Conservation (phyloP, 768 basidiomycete species). For the Chalciporus piperatus region DNA sequence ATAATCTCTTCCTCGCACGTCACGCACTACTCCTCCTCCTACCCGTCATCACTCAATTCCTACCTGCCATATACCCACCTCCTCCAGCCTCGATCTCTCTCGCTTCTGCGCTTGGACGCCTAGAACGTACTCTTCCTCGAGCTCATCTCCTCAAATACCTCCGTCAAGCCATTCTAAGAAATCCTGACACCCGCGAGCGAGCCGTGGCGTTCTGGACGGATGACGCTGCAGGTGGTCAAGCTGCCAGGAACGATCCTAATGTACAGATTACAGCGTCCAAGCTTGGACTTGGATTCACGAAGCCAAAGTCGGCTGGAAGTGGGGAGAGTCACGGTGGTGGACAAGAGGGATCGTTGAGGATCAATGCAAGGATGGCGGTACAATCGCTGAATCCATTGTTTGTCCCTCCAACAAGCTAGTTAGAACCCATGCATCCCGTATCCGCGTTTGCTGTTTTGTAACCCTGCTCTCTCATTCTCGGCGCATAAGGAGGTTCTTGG, state of each 20-base stretch:
- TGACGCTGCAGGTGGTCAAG: constrained; percentile 51
- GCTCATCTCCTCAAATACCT: constrained; percentile 56
- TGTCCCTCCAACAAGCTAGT: constrained; percentile 18
- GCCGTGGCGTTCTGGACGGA: constrained; percentile 55
- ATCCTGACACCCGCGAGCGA: constrained; percentile 45
- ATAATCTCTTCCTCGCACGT: constrained; percentile 52
- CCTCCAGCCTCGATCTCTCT: constrained; percentile 29
- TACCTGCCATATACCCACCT: constrained; percentile 35
- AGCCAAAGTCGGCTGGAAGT: constrained; percentile 9
- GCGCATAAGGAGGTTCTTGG: background rate
- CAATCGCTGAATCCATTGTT: constrained; percentile 27
- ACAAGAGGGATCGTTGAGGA: constrained; percentile 25
- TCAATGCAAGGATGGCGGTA: constrained; percentile 24
- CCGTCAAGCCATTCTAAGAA: constrained; percentile 55
- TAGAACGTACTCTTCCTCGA: constrained; percentile 41
- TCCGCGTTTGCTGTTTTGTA: too few species aligned
- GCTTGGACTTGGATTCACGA: constrained; percentile 39
- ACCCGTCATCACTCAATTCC: constrained; percentile 46
- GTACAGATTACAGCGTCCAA: constrained; percentile 48
- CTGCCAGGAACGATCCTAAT: constrained; percentile 44
- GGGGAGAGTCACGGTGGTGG: constrained; percentile 1
- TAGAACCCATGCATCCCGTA: background rate
- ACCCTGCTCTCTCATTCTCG: too few species aligned
- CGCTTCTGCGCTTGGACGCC: constrained; percentile 23
- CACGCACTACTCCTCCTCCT: constrained; percentile 56